phyloP scores from a whole-genome alignment of 768 basidiomycete genomes.

The Suillus subluteus region DNA sequence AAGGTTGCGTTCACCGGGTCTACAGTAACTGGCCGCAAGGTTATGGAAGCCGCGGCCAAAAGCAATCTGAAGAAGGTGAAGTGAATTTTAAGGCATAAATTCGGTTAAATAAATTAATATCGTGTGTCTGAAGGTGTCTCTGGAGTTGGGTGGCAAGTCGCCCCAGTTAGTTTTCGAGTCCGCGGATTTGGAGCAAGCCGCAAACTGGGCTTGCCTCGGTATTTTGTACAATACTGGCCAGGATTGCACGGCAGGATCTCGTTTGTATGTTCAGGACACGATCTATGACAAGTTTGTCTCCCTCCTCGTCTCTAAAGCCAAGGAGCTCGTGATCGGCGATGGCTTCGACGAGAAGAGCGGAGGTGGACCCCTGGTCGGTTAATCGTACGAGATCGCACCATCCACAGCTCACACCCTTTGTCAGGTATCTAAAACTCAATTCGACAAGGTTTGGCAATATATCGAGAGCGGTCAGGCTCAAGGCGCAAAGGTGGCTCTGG shows the following conservation, averaged over 20 bases:
- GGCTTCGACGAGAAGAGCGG: slow-evolving; percentile 75
- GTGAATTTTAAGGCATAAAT: neutral
- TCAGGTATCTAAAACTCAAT: slow-evolving; percentile 82
- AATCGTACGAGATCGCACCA: slow-evolving; percentile 10
- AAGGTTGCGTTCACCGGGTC: slow-evolving; percentile 97
- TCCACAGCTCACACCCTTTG: slow-evolving; percentile 8
- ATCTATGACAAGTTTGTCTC: slow-evolving; percentile 85
- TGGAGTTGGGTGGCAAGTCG: slow-evolving; percentile 95
- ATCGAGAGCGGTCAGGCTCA: slow-evolving; percentile 85
- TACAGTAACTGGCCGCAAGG: slow-evolving; percentile 84
- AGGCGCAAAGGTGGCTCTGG: slow-evolving; percentile 78
- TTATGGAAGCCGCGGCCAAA: slow-evolving; percentile 91
- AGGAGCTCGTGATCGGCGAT: slow-evolving; percentile 74
- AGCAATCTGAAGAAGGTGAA: slow-evolving; percentile 91
- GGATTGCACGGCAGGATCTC: slow-evolving; percentile 91
- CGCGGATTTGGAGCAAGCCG: slow-evolving; percentile 85
- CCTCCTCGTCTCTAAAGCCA: slow-evolving; percentile 65
- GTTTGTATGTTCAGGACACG: slow-evolving; percentile 85
- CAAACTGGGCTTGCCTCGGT: slow-evolving; percentile 84
- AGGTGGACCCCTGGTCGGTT: slow-evolving; percentile 82
- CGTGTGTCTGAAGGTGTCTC: slow-evolving; percentile 59
- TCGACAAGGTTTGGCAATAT: slow-evolving; percentile 85
- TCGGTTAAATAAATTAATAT: slow-evolving; percentile 15
- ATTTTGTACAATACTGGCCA: slow-evolving; percentile 91
- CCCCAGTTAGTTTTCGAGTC: slow-evolving; percentile 89